Evolutionary conservation across 495 filamentous ascomycete genomes (phyloP).

Genomic region (Aspergillus sclerotioniger): DNA sequence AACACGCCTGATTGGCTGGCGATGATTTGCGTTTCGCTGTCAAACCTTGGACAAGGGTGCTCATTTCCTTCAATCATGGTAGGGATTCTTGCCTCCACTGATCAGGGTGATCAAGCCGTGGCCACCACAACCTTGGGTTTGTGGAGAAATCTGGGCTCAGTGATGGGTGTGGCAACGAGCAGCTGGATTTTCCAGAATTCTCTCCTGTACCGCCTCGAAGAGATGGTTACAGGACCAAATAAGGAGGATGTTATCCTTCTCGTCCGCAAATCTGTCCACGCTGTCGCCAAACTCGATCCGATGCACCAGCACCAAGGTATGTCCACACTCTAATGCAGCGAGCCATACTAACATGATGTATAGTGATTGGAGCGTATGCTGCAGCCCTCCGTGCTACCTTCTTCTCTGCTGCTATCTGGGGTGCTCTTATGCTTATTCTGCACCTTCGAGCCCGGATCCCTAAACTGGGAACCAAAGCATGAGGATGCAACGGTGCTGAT

Average conservation of each 20-base stretch:
- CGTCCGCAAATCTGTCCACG: conserved; percentile 54
- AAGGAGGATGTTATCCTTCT: conserved; percentile 50
- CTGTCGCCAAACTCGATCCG: conserved; percentile 47
- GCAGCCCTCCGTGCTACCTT: conserved; percentile 56
- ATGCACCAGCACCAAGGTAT: conserved; percentile 52
- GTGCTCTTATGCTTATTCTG: conserved; percentile 46
- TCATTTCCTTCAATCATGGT: conserved; percentile 63
- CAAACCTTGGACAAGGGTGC: conserved; percentile 64
- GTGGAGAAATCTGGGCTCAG: conserved; percentile 65
- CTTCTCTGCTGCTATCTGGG: conserved; percentile 49
- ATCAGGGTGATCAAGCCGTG: conserved; percentile 71
- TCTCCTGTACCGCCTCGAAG: conserved; percentile 56
- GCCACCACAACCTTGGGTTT: conserved; percentile 69
- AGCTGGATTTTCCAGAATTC: conserved; percentile 76
- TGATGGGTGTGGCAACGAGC: conserved; percentile 68
- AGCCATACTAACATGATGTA: conserved; percentile 27
- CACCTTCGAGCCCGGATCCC: conserved; percentile 54
- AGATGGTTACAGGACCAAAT: conserved; percentile 53
- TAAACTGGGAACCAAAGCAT: conserved; percentile 44
- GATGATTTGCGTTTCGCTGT: conserved; percentile 60
- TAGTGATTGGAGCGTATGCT: conserved; percentile 59
- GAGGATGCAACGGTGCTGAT: not conserved
- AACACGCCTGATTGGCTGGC: conserved; percentile 58
- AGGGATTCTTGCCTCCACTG: conserved; percentile 63
- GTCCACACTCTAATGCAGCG: conserved; percentile 3